Conservation (phyloP, 2,329 filamentous ascomycete species). For the Trichoderma koningii region DNA sequence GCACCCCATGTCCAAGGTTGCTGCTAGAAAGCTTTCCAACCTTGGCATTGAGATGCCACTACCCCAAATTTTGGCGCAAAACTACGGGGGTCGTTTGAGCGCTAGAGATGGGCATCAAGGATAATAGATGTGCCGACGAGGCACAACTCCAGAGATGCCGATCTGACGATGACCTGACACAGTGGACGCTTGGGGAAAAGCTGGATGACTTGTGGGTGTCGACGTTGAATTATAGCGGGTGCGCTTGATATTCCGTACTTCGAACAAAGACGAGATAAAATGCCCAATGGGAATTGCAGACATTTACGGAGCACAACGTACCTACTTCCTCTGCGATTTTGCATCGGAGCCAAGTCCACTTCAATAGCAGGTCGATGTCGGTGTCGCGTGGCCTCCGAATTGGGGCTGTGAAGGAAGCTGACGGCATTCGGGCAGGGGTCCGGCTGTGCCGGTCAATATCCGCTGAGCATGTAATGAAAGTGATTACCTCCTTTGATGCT, state of each 20-base stretch:
- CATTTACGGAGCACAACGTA: background rate
- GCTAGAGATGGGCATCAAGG: slow-evolving; percentile 7
- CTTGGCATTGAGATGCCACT: background rate
- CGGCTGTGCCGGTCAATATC: slow-evolving; percentile 7
- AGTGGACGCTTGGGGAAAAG: background rate
- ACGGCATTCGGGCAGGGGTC: slow-evolving; percentile 4
- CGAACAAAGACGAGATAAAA: background rate
- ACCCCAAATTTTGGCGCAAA: slow-evolving; percentile 1
- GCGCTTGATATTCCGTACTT: background rate
- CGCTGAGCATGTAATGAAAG: background rate
- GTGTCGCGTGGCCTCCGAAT: slow-evolving; percentile 2
- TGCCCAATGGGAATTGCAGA: background rate
- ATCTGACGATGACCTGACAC: background rate
- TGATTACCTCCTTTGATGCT: background rate
- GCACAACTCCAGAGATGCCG: background rate
- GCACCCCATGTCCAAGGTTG: slow-evolving; percentile 3
- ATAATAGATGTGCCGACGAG: slow-evolving; percentile 18
- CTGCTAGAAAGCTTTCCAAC: slow-evolving; percentile 9
- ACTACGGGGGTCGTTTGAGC: background rate
- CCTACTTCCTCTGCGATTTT: background rate
- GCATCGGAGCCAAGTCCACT: background rate
- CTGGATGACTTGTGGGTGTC: background rate
- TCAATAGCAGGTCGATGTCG: background rate
- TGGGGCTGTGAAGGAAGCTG: background rate
- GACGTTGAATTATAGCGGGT: background rate